Evolutionary conservation across 805 yeast genomes (phyloP), one percentile per base, ranked within the genome.

Genomic region (Metschnikowia lochheadii): DNA sequence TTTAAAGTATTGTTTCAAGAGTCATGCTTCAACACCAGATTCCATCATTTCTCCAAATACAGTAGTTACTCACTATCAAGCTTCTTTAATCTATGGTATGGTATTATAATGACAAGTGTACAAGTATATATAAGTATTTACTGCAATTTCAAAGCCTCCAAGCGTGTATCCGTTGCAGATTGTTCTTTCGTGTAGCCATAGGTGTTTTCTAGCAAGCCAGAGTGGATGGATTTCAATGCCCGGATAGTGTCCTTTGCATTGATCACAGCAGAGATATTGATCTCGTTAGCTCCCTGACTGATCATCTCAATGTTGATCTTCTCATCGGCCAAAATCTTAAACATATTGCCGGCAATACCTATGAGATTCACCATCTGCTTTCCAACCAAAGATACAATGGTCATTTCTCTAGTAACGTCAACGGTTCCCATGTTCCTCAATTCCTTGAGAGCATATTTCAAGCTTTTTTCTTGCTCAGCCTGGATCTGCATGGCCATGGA

Each of bases 291-390:
- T 61, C 99, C 99, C 77, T 94, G 99, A 51, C 90, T 82, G 70
- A 94, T 94, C 99, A 94, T 94, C 70, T 94, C 99, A 60, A 94
- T 89, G 70, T 94, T 94, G 64, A 94, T 86, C 42, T 81, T 80
- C 62, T 92, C 95, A 63, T 88, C 91, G 6, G 98, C 97, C 58
- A 94, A 75, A 1, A 95, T 89, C 60, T 90, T 84, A 74, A 94
- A 94, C 96, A 92, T 92, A 58, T 89, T 85, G 43, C 97, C 97
- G 0, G 99, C 99, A 65, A 89, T 91, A 64, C 99, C 99, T 53
- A 94, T 88, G 66, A 86, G 81, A 65, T 91, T 96, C 64, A 90
- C 90, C 98, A 94, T 92, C 67, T 92, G 96, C 63, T 89, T 90
- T 40, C 99, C 99, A 46, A 94, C 98, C 49, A 94, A 78, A 2